These are phyloP conservation scores for Entomortierella parvispora DNA, from an alignment of 192 early-diverging fungal genomes.

Conservation along the genomic window DNA sequence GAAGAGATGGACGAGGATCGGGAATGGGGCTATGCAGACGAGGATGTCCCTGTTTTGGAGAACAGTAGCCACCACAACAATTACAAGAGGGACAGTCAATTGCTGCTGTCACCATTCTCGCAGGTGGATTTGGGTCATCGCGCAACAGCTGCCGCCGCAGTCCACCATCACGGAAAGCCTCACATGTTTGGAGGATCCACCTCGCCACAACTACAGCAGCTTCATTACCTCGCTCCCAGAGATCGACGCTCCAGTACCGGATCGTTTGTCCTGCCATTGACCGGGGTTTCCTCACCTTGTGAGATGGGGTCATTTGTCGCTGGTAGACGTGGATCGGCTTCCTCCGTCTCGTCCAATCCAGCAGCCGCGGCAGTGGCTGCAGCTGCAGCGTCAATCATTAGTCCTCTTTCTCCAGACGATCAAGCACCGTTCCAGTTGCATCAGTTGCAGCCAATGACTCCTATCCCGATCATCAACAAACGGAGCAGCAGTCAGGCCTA, in stretches of 20 bases:
- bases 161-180: not conserved
- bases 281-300: slow-evolving; percentile 13
- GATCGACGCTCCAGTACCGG: slow-evolving; percentile 45
- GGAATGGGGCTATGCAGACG: slow-evolving; percentile 47
- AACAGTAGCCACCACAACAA: too few relatives aligned
- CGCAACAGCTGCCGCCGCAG: not conserved
- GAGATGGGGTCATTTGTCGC: slow-evolving; percentile 48
- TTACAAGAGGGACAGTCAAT: slow-evolving; percentile 3
- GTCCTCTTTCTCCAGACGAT: slow-evolving; percentile 17
- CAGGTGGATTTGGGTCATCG: not conserved
- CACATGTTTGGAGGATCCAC: not conserved
- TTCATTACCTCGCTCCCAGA: not conserved
- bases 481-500: slow-evolving; percentile 40
- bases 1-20: slow-evolving; percentile 44
- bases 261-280: slow-evolving; percentile 21
- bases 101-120: not conserved
- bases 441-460: slow-evolving; percentile 26
- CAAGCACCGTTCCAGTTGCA: slow-evolving; percentile 12
- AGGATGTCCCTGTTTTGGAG: slow-evolving; percentile 24
- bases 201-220: slow-evolving; percentile 1
- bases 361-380: slow-evolving; percentile 6
- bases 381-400: not conserved
- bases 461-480: slow-evolving; percentile 38
- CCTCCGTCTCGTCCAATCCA: slow-evolving; percentile 17
- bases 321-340: slow-evolving; percentile 41